A percentile compares a stretch with the other conserved stretches of the same genome.
These are phyloP conservation scores for Carex parvula DNA, from an alignment of 176 grass and related monocot species.

Conservation along the genomic window DNA sequence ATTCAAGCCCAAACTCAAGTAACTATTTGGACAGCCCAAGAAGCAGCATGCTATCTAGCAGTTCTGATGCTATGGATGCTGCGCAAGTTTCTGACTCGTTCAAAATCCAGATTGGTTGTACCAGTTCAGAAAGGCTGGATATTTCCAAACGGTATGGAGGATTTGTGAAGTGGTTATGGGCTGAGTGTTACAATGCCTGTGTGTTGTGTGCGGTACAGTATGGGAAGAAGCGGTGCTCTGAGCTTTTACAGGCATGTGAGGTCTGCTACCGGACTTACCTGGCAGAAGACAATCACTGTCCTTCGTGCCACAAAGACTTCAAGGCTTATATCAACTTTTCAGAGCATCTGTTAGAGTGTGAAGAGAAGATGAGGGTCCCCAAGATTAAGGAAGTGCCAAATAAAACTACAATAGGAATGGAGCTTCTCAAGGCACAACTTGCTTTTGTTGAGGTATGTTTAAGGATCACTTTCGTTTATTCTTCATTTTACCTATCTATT, in stretches of 20 bases:
- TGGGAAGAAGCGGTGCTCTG: slow-evolving; percentile 57
- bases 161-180: slow-evolving; percentile 86
- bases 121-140: slow-evolving; percentile 54
- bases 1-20: slow-evolving; percentile 46
- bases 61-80: slow-evolving; percentile 50
- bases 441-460: slow-evolving; percentile 62
- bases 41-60: slow-evolving; percentile 48
- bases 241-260: slow-evolving; percentile 55
- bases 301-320: slow-evolving; percentile 75
- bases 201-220: slow-evolving; percentile 45
- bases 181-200: slow-evolving; percentile 44
- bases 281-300: slow-evolving; percentile 73
- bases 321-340: slow-evolving; percentile 57
- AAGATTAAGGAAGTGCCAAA: slow-evolving; percentile 52
- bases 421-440: slow-evolving; percentile 65
- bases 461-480: slow-evolving; percentile 24
- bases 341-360: slow-evolving; percentile 59
- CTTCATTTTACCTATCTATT: slow-evolving; percentile 28
- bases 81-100: slow-evolving; percentile 49
- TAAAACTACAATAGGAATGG: slow-evolving; percentile 51
- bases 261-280: slow-evolving; percentile 63
- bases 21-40: slow-evolving; percentile 72
- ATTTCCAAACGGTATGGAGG: slow-evolving; percentile 53
- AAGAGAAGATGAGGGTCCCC: slow-evolving; percentile 53
- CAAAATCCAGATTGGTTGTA: slow-evolving; percentile 63